Evolutionary conservation across 345 rosid genomes (phyloP).

Genomic region (Eucalyptus pumila): DNA sequence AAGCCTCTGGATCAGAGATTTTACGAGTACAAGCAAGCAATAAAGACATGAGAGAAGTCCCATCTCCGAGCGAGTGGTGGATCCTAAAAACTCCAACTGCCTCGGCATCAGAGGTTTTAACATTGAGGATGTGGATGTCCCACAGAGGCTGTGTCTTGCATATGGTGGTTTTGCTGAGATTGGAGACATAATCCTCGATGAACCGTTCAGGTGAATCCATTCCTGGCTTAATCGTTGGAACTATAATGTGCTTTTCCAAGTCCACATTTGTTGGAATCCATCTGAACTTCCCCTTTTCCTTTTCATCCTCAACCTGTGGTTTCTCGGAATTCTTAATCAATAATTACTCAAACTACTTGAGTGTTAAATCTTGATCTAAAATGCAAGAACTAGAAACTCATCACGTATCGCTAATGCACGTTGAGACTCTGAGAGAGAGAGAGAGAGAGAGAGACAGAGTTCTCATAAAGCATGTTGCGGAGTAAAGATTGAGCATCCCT

Average conservation of each 20-base stretch:
- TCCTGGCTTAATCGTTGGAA: slow-evolving; percentile 4
- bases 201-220: slow-evolving; percentile 8
- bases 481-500: neutral
- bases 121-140: slow-evolving; percentile 31
- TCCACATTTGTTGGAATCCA: slow-evolving; percentile 29
- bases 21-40: slow-evolving; percentile 21
- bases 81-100: slow-evolving; percentile 16
- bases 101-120: slow-evolving; percentile 10
- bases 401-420: neutral
- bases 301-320: neutral
- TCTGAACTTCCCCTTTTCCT: slow-evolving; percentile 6
- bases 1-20: slow-evolving; percentile 3
- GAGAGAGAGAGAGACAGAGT: neutral
- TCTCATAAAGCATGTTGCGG: neutral
- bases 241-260: slow-evolving; percentile 14
- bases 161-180: slow-evolving; percentile 18
- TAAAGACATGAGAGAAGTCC: slow-evolving; percentile 27
- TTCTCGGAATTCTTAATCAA: neutral
- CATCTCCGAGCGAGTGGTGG: slow-evolving; percentile 41
- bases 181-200: slow-evolving; percentile 17
- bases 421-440: neutral
- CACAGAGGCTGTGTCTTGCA: slow-evolving; percentile 20
- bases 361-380: neutral
- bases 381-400: neutral
- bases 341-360: neutral